Evolutionary conservation across 2,329 filamentous ascomycete species (phyloP).

Genomic region (Pseudogymnoascus sp.): DNA sequence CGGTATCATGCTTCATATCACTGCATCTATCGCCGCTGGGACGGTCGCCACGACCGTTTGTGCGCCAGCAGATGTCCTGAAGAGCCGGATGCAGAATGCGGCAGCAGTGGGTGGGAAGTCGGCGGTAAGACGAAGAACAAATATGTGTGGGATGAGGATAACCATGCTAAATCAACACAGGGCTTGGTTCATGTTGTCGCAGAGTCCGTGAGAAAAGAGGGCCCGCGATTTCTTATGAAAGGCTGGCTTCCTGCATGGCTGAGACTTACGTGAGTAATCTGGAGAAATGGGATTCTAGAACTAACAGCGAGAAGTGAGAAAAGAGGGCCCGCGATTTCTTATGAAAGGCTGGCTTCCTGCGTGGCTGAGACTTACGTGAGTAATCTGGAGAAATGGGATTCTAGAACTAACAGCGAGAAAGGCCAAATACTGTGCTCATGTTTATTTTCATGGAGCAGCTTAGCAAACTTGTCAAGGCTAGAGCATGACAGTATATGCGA

Average conservation of each 20-base stretch:
- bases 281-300: background rate
- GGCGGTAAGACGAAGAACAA: constrained; percentile 10
- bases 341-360: constrained; percentile 41
- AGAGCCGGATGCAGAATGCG: constrained; percentile 35
- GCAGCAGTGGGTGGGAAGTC: constrained; percentile 15
- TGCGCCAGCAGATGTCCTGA: constrained; percentile 37
- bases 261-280: constrained; percentile 31
- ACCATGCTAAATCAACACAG: constrained; percentile 15
- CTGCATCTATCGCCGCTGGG: constrained; percentile 35
- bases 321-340: constrained; percentile 35
- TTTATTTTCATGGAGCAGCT: constrained; percentile 40
- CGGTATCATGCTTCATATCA: constrained; percentile 33
- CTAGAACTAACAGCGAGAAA: constrained; percentile 17
- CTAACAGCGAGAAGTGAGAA: constrained; percentile 15
- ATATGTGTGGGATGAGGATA: background rate
- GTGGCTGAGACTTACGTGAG: constrained; percentile 36
- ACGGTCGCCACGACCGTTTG: constrained; percentile 39
- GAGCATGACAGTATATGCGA: background rate
- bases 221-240: constrained; percentile 36
- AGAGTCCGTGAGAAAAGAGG: constrained; percentile 32
- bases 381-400: background rate
- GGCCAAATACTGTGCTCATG: constrained; percentile 38
- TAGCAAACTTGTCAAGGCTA: constrained; percentile 23
- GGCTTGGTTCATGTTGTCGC: constrained; percentile 29
- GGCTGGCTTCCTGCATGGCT: constrained; percentile 40